Percentiles rank a stretch among this genome's conserved stretches.
phyloP scores from a whole-genome alignment of 805 yeast genomes.

The Kodamaea hsintzibuensis region DNA sequence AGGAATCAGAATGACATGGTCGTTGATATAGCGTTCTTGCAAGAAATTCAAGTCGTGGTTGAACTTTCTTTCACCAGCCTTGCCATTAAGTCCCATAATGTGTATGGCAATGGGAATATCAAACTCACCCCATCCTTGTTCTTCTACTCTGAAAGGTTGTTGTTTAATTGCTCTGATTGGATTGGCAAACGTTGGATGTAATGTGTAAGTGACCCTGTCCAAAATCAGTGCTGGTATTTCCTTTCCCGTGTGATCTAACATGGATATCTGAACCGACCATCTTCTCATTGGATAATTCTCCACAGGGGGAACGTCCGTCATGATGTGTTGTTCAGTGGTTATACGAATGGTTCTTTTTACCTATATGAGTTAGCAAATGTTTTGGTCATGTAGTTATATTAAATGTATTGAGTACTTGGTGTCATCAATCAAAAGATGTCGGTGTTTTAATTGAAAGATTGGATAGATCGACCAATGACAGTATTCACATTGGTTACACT shows the following conservation, averaged over 20 bases:
- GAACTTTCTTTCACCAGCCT: slow-evolving; percentile 83
- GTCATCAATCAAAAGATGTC: background rate
- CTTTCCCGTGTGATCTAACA: slow-evolving; percentile 78
- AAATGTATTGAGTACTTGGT: background rate
- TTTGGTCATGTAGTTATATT: background rate
- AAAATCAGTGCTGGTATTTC: slow-evolving; percentile 84
- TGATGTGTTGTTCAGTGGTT: slow-evolving; percentile 80
- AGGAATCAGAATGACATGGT: slow-evolving; percentile 77
- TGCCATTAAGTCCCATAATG: slow-evolving; percentile 61
- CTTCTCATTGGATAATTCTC: slow-evolving; percentile 93
- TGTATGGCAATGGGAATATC: slow-evolving; percentile 81
- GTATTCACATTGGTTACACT: background rate
- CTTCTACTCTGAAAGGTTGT: slow-evolving; percentile 84
- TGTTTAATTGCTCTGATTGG: slow-evolving; percentile 81
- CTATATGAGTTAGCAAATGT: slow-evolving; percentile 21
- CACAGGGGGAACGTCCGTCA: slow-evolving; percentile 79
- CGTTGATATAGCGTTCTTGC: slow-evolving; percentile 72
- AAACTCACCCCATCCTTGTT: slow-evolving; percentile 98
- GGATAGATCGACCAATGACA: background rate
- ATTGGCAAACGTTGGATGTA: slow-evolving; percentile 93
- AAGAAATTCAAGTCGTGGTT: slow-evolving; percentile 88
- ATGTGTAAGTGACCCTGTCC: slow-evolving; percentile 88
- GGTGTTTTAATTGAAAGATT: background rate
- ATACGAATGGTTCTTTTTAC: slow-evolving; percentile 86
- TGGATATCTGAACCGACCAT: slow-evolving; percentile 79